Evolutionary conservation across 176 grass and related monocot species (phyloP), one percentile per base, ranked within the genome.

Genomic region (Bromus sterilis): DNA sequence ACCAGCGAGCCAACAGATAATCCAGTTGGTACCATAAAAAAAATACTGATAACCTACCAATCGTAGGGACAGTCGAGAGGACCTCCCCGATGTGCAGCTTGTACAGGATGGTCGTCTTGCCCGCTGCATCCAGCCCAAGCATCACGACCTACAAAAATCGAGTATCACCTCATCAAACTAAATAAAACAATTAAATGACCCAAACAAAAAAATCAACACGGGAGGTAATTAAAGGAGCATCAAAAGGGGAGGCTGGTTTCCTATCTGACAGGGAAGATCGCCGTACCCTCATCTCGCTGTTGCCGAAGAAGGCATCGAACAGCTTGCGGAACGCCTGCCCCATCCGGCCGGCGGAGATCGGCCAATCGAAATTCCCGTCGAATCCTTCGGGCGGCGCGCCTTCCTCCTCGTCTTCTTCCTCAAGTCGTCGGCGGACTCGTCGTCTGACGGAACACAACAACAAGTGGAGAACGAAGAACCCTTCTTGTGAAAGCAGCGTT

Each of bases 281-380:
- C 25, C 87, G 0, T 76, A 94, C 92, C 83, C 88, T 88, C 92
- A 94, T 94, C 83, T 94, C 92, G 84, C 87, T 91, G 86, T 57
- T 88, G 86, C 92, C 92, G 80, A 94, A 91, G 85, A 94, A 91
- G 71, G 88, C 67, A 70, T 94, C 92, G 76, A 94, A 94, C 76
- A 94, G 77, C 86, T 94, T 94, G 48, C 92, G 88, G 81, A 94
- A 94, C 70, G 92, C 92, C 83, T 94, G 92, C 58, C 92, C 92
- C 92, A 94, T 94, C 60, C 26, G 28, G 16, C 58, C 62, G 56
- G 25, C 56, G 43, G 7, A 18, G 40, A 68, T 39, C 65, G 9
- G 1, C 28, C 51, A 15, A 43, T 24, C 80, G 23, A 61, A 40
- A 35, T 28, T 18, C 2, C 21, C 28, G 46, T 76, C 40, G 55